Percentiles rank a stretch among this genome's conserved stretches.
These are phyloP conservation scores for Boechera divaricarpa DNA, from an alignment of 345 rosid species.

Conservation along the genomic window DNA sequence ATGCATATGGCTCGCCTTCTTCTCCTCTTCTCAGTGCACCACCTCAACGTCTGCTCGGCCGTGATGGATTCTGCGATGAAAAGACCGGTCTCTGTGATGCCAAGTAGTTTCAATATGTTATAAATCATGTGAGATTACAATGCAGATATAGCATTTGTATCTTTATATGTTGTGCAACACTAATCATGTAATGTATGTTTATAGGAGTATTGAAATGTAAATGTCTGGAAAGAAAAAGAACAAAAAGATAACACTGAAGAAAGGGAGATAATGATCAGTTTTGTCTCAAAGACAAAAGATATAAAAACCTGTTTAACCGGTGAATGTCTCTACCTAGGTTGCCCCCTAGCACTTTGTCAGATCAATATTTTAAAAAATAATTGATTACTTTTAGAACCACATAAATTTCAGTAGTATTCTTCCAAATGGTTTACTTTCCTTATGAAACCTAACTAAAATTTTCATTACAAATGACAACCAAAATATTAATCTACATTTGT, in stretches of 20 bases:
- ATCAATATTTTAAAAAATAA: not conserved
- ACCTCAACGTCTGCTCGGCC: slow-evolving; percentile 76
- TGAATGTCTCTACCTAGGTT: slow-evolving; percentile 20
- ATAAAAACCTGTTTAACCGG: not conserved
- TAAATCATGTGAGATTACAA: not conserved
- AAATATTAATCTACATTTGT: too few species aligned
- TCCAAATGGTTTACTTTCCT: too few species aligned
- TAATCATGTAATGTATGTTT: slow-evolving; percentile 6
- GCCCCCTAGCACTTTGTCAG: slow-evolving; percentile 13
- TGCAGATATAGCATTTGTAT: slow-evolving; percentile 3
- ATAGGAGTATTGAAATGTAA: slow-evolving; percentile 15
- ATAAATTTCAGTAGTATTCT: not conserved
- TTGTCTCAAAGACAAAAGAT: slow-evolving; percentile 14
- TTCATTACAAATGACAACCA: too few species aligned
- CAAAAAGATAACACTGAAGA: not conserved
- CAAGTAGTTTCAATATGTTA: slow-evolving; percentile 36
- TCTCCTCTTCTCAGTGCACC: slow-evolving; percentile 91
- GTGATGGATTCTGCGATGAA: slow-evolving; percentile 86
- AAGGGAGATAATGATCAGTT: slow-evolving; percentile 11
- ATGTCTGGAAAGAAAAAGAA: not conserved
- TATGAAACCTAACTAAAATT: not conserved
- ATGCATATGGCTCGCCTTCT: slow-evolving; percentile 85
- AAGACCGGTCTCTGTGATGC: slow-evolving; percentile 77
- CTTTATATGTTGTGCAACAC: slow-evolving; percentile 25
- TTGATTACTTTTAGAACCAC: not conserved